Evolutionary conservation across 768 basidiomycete species (phyloP), one percentile per base, ranked within the genome.

Genomic region (Lactifluus piperatus): DNA sequence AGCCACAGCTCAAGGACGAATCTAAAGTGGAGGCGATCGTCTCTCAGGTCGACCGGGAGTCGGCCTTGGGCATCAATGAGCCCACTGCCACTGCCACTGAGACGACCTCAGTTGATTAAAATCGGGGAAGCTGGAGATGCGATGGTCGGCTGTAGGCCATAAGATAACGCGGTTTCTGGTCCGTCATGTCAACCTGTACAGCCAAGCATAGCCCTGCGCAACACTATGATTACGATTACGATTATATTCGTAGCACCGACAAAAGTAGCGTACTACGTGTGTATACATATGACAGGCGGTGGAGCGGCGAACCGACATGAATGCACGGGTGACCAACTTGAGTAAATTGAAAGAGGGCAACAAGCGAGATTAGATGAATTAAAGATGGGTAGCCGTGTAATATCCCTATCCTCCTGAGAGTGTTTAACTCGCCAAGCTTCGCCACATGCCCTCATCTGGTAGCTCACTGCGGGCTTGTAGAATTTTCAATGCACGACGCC

Each of bases 401-500:
- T 49, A 57, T 27, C 1, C 6, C 41, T 29, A 4, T 16, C 22
- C 22, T 9, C 16, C n/a, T n/a, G n/a, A 11, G 39, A 2, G 6
- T 11, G 29, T 47, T 26, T 60, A 78, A 39, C 52, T 60, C 22
- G 83, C 87, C 66, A 91, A 73, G 74, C 88, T 91, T 66, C 86
- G 78, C 87, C 87, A 91, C 87, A 90, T 89, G 37, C 87, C 84
- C 57, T 78, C 79, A 59, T 78, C 79, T 2, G 88, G 88, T 26
- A 90, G 63, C 69, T 81, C 78, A 63, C 80, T 85, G 50, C 86
- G 78, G 22, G 81, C 81, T 68, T 89, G 78, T 51, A 91, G 72
- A 51, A 91, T 91, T 71, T 76, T 82, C 62, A 84, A 67, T 2
- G 88, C 88, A 47, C 76, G 79, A 62, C 76, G 77, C 47, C 82